phyloP scores from a whole-genome alignment of 2,329 filamentous ascomycete species.

The Zymoseptoria pseudotritici region DNA sequence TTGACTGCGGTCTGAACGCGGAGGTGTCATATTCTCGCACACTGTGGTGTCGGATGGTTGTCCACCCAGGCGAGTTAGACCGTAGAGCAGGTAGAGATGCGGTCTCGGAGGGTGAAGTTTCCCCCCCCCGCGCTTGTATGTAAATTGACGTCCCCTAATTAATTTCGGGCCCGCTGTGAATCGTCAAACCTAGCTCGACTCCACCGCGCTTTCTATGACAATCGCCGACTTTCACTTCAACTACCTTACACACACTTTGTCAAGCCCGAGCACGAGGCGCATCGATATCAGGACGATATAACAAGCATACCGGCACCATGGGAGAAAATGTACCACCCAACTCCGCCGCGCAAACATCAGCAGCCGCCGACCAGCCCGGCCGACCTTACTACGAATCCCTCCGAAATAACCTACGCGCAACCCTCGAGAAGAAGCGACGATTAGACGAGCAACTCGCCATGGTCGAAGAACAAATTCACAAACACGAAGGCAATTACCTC shows the following conservation, averaged over 20 bases:
- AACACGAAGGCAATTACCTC: slow-evolving; percentile 79
- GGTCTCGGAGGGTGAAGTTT: too few species aligned
- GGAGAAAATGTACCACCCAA: slow-evolving; percentile 40
- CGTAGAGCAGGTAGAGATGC: too few species aligned
- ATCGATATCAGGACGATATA: not conserved
- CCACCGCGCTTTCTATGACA: not conserved
- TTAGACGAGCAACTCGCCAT: slow-evolving; percentile 45
- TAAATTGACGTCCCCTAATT: too few species aligned
- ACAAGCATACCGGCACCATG: slow-evolving; percentile 31
- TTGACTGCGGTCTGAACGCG: too few species aligned
- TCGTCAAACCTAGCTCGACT: not conserved
- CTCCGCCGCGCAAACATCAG: slow-evolving; percentile 25
- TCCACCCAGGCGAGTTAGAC: too few species aligned
- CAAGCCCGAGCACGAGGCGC: not conserved
- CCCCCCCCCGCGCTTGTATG: too few species aligned
- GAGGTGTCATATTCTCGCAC: too few species aligned
- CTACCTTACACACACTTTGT: not conserved
- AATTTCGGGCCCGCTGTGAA: too few species aligned
- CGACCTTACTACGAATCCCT: slow-evolving; percentile 64
- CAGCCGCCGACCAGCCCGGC: slow-evolving; percentile 40
- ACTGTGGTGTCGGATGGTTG: too few species aligned
- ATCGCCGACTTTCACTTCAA: too few species aligned
- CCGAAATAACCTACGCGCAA: slow-evolving; percentile 58
- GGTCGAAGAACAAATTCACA: slow-evolving; percentile 74
- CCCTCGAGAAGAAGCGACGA: slow-evolving; percentile 57